Percentiles rank a stretch among this genome's conserved stretches.
These are phyloP conservation scores for Suhomyces bribrorum DNA, from an alignment of 1,139 yeast genomes.

Conservation along the genomic window DNA sequence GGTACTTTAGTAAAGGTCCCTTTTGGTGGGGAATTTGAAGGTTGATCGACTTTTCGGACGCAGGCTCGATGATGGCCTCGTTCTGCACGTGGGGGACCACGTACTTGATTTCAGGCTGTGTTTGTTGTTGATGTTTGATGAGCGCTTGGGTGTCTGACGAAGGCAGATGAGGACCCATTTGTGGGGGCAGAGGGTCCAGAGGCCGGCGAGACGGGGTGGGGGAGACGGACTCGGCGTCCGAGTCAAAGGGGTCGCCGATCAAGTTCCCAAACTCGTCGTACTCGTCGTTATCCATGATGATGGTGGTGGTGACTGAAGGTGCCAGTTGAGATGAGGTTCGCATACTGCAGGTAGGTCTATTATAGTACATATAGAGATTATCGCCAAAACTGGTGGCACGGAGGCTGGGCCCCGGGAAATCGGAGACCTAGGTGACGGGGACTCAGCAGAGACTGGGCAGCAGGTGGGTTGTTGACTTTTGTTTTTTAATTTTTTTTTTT, in stretches of 20 bases:
- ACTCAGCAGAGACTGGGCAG: too few species aligned
- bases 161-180: too few species aligned
- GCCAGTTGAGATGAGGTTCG: conserved; percentile 2
- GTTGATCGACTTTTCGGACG: conserved; percentile 41
- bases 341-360: conserved; percentile 7
- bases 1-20: conserved; percentile 61
- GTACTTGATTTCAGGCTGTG: conserved; percentile 8
- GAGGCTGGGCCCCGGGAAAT: too few species aligned
- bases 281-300: conserved; percentile 42
- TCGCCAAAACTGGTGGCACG: too few species aligned
- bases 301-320: background rate
- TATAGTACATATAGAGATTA: conserved; percentile 8
- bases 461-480: too few species aligned
- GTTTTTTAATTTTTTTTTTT: too few species aligned
- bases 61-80: conserved; percentile 71
- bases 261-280: conserved; percentile 87
- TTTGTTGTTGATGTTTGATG: conserved; percentile 3
- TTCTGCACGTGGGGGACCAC: conserved; percentile 16
- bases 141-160: conserved; percentile 5
- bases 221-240: conserved; percentile 40
- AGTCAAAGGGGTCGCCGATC: conserved; percentile 53
- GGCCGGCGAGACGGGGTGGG: background rate
- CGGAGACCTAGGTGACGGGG: too few species aligned
- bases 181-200: too few species aligned
- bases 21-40: conserved; percentile 35